Evolutionary conservation across 2,329 filamentous ascomycete genomes (phyloP).

Genomic region (Tetracladium maxilliforme): DNA sequence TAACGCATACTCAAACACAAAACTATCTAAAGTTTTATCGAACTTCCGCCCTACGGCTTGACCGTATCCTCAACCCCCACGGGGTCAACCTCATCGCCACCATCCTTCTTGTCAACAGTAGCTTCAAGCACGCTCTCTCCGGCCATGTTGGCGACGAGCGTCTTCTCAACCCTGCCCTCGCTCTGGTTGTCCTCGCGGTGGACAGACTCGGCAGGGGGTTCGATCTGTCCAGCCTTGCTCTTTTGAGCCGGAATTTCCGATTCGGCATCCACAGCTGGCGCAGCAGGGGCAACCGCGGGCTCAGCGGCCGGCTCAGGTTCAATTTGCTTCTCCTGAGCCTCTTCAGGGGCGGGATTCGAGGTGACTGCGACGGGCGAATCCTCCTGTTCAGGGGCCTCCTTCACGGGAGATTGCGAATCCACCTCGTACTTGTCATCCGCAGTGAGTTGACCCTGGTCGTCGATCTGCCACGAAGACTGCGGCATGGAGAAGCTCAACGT

Average conservation of each 20-base stretch:
- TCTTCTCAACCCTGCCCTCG: neutral
- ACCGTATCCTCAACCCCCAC: too few relatives aligned
- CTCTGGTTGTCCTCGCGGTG: too few relatives aligned
- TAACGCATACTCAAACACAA: too few relatives aligned
- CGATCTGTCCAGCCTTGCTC: neutral
- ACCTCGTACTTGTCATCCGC: too few relatives aligned
- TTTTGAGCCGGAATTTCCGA: neutral
- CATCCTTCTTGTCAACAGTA: too few relatives aligned
- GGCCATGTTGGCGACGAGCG: too few relatives aligned
- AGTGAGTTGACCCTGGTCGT: too few relatives aligned
- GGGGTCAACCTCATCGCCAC: too few relatives aligned
- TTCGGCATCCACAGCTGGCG: neutral
- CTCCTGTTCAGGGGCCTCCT: constrained; percentile 9
- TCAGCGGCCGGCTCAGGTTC: neutral
- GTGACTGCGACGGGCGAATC: neutral
- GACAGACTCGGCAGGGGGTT: neutral
- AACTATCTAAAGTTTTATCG: too few relatives aligned
- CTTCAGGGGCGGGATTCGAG: neutral
- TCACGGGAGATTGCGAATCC: too few relatives aligned
- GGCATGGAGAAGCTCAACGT: constrained; percentile 13
- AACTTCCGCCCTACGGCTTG: too few relatives aligned
- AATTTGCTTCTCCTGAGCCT: neutral
- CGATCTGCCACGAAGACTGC: constrained; percentile 22
- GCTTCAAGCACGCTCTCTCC: too few relatives aligned
- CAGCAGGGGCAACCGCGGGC: neutral